Base-by-base conservation (phyloP, 2,329 filamentous ascomycete species). In the Pseudogymnoascus sp. region DNA sequence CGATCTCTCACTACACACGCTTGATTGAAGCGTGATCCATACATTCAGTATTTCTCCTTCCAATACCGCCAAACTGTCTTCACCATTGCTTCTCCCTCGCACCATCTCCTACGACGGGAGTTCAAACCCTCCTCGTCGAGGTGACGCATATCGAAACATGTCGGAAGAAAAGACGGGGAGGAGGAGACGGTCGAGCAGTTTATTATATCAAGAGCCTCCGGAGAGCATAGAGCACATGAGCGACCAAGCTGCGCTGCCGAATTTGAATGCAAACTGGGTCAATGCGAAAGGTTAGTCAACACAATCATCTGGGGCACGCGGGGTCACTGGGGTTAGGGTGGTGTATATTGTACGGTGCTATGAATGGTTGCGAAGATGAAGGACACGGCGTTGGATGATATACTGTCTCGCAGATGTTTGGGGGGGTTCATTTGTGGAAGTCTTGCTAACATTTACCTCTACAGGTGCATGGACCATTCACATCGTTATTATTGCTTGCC, bases 151-250 rank as follows among this genome's bases (percentile, higher is more conserved):
- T 62, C 66, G 72, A 76, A 75, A 77, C 71, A 84, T 84, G 84
- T 75, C 81, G 75, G 74, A 84, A 69, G 81, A 82, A 71, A 85
- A 88, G 74, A 79, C 81, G 67, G 87, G 86, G 68, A 84, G 93
- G 76, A 86, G 93, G 82, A 88, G 94, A 80, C 87, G 94, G 77
- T 97, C 94, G 76, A 97, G 93, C 80, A 97, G 93, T 78, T 87
- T 99, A 77, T 78, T 99, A 77, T 97, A 97, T 77, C 92, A 96
- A 73, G 94, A 99, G 76, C 94, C 94, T 61, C 87, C 88, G 64
- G 94, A 99, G 81, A 96, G 93, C 61, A 86, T 97, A 72, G 94
- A 99, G 80, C 94, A 97, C 77, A 90, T 96, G 76, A 97, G 89
- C 73, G 94, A 99, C 76, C 94, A 97, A 80, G 90, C 91, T 62